These are phyloP conservation scores for Oryza meridionalis DNA, from an alignment of 176 grass and related monocot genomes.

Conservation along the genomic window DNA sequence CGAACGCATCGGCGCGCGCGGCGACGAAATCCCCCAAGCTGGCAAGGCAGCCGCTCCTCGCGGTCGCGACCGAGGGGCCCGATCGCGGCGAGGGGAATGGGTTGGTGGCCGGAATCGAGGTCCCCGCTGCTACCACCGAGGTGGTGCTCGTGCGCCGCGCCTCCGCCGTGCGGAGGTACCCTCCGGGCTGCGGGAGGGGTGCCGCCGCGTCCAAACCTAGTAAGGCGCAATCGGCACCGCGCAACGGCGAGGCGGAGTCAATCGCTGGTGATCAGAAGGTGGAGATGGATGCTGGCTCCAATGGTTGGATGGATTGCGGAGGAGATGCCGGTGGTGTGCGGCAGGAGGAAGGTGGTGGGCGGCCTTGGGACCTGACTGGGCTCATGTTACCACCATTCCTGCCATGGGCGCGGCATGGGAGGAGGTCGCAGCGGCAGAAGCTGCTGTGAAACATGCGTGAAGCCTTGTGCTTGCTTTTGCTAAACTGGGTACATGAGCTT, in stretches of 20 bases:
- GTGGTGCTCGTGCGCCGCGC: conserved; percentile 9
- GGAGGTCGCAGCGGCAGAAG: conserved; percentile 32
- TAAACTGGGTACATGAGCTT: conserved; percentile 2
- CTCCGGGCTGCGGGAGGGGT: conserved; percentile 42
- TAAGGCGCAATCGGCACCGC: neutral
- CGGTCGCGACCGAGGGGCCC: neutral
- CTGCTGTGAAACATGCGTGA: conserved; percentile 14
- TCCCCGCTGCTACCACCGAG: neutral
- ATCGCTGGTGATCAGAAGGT: neutral
- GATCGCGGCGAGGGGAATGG: neutral
- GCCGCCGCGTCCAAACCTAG: neutral
- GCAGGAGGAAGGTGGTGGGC: conserved; percentile 2
- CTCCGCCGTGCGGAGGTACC: conserved; percentile 49
- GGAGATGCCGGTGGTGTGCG: neutral
- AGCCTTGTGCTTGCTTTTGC: conserved; percentile 4
- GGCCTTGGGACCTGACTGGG: neutral
- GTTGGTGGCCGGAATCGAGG: neutral
- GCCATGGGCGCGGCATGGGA: conserved; percentile 34
- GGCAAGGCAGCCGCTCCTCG: neutral
- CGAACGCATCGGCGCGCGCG: conserved; percentile 19
- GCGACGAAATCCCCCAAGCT: neutral
- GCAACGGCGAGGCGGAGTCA: neutral
- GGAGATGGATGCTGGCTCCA: neutral
- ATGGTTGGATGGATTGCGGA: neutral
- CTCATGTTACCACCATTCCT: neutral